Evolutionary conservation across 2,329 filamentous ascomycete genomes (phyloP), one percentile per base, ranked within the genome.

Genomic region (Cordyceps pruinosa): DNA sequence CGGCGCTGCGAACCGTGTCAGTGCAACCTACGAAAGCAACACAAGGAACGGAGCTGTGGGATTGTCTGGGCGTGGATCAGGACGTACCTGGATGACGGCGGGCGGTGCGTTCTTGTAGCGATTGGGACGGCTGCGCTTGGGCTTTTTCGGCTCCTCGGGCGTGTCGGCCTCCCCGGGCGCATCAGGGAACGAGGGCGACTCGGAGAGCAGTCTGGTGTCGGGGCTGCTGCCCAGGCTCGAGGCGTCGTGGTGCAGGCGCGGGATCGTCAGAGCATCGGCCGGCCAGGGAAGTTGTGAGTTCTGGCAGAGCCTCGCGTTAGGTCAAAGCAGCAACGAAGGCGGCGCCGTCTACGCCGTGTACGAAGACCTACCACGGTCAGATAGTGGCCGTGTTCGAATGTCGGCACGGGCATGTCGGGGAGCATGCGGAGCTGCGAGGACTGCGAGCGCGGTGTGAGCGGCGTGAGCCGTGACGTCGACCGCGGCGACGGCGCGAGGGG

Each of bases 41-140:
- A n/a, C n/a, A n/a, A n/a, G n/a, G n/a, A n/a, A n/a, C n/a, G n/a
- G n/a, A n/a, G n/a, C n/a, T n/a, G n/a, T n/a, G n/a, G n/a, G n/a
- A n/a, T n/a, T n/a, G n/a, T n/a, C n/a, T n/a, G n/a, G n/a, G n/a
- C n/a, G n/a, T n/a, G n/a, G n/a, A n/a, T n/a, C n/a, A n/a, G 17
- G 8, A 58, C 76, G 67, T 71, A 79, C 77, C 57, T 73, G 76
- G 56, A 79, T 67, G 13, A 79, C 77, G 5, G 75, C 75, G 0
- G 76, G 75, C 1, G 77, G 75, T 1, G 77, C 77, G 56, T 80
- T 78, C 65, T 79, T 78, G 62, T 81, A 80, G 49, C 77, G 70
- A 66, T 79, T 80, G 61, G 79, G 76, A 1, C 77, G 72, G 64
- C 77, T 79, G 56, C 76, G 70, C 66, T 79, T 79, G 35, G 73